Percentiles rank a stretch among this genome's conserved stretches.
Evolutionary conservation across 345 rosid genomes (phyloP).

Genomic region (Pseudoturritis turrita): DNA sequence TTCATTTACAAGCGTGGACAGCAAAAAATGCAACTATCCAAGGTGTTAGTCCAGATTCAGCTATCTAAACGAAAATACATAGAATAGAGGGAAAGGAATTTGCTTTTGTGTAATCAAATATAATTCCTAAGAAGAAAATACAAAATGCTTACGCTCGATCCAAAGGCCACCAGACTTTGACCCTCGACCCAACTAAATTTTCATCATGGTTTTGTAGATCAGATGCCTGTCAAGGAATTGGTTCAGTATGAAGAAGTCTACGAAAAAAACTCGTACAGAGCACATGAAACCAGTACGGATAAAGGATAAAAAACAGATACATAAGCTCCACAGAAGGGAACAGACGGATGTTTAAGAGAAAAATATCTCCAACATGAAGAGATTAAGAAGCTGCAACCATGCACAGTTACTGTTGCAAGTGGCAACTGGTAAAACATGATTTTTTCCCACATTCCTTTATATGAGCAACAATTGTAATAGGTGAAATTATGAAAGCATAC

Average conservation of each 20-base stretch:
- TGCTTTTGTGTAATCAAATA: not conserved
- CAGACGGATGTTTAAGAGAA: not conserved
- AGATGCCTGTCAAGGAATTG: slow-evolving; percentile 50
- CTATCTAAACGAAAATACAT: not conserved
- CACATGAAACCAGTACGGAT: not conserved
- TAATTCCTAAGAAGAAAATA: not conserved
- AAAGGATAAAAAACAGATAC: not conserved
- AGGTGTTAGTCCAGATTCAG: slow-evolving; percentile 5
- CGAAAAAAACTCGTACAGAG: not conserved
- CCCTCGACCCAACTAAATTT: slow-evolving; percentile 61
- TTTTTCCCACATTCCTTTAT: not conserved
- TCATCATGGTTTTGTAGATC: slow-evolving; percentile 40
- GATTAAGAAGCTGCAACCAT: not conserved
- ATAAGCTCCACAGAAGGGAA: not conserved
- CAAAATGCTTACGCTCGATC: slow-evolving; percentile 52
- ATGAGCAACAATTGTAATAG: not conserved
- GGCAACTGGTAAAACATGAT: not conserved
- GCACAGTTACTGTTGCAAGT: slow-evolving; percentile 9
- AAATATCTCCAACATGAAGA: slow-evolving; percentile 3
- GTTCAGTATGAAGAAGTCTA: slow-evolving; percentile 9
- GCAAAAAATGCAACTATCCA: not conserved
- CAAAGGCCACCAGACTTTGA: slow-evolving; percentile 94
- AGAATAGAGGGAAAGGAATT: not conserved
- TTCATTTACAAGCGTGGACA: not conserved
- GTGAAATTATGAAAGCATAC: slow-evolving; percentile 31